These are phyloP conservation scores for Eragrostis tef DNA, from an alignment of 202 grass and related monocot species.

Conservation along the genomic window DNA sequence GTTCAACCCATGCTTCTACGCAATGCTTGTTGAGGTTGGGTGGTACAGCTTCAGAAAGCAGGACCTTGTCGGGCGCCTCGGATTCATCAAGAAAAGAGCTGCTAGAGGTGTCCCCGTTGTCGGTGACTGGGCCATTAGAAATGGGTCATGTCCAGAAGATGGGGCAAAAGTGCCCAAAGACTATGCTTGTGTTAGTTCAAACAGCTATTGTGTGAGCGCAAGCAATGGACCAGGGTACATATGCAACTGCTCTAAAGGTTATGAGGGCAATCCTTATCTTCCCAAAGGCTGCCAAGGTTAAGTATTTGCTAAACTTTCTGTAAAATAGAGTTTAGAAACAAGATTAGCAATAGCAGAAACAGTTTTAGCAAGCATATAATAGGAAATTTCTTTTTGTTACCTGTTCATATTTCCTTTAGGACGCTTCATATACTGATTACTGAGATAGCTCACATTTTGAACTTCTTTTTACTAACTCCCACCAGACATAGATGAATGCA, in stretches of 20 bases:
- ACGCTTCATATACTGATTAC: not conserved
- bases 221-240: slow-evolving; percentile 57
- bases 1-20: slow-evolving; percentile 58
- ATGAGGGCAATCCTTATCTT: slow-evolving; percentile 75
- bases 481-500: slow-evolving; percentile 73
- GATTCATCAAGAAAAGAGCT: slow-evolving; percentile 27
- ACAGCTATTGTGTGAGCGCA: slow-evolving; percentile 57
- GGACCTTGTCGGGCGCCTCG: slow-evolving; percentile 31
- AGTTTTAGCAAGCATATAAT: not conserved
- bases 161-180: not conserved
- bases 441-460: not conserved
- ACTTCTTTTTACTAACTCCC: not conserved
- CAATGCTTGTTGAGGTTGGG: slow-evolving; percentile 49
- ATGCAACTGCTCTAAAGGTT: slow-evolving; percentile 65
- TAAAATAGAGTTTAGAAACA: not conserved
- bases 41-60: slow-evolving; percentile 54
- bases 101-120: slow-evolving; percentile 38
- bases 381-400: not conserved
- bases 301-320: not conserved
- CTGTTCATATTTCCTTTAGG: no score
- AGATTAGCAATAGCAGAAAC: not conserved
- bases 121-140: slow-evolving; percentile 65
- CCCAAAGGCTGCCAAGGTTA: slow-evolving; percentile 58
- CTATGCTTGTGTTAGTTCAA: slow-evolving; percentile 50
- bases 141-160: slow-evolving; percentile 28